Evolutionary conservation across 495 filamentous ascomycete genomes (phyloP).

Genomic region (Aspergillus asperescens): DNA sequence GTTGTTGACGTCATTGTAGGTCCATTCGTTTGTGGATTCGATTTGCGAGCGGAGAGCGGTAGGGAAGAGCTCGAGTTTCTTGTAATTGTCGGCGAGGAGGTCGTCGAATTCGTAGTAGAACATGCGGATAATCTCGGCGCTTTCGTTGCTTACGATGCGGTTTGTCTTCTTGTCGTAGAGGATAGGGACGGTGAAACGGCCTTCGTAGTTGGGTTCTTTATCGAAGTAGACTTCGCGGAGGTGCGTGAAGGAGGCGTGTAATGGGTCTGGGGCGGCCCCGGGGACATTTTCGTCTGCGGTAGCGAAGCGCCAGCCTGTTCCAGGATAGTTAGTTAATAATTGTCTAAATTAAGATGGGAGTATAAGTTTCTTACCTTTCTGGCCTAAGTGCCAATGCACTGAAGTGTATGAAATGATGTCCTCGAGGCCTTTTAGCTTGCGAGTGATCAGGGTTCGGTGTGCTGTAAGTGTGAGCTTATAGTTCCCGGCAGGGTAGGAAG

Average conservation of each 20-base stretch:
- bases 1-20: slow-evolving; percentile 80
- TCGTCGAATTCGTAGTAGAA: slow-evolving; percentile 71
- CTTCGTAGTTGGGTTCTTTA: slow-evolving; percentile 53
- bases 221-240: slow-evolving; percentile 58
- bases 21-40: slow-evolving; percentile 74
- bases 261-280: slow-evolving; percentile 49
- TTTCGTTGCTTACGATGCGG: slow-evolving; percentile 54
- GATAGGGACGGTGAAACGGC: slow-evolving; percentile 58
- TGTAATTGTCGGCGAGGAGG: slow-evolving; percentile 51
- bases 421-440: slow-evolving; percentile 63
- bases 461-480: slow-evolving; percentile 30
- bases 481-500: neutral
- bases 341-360: neutral
- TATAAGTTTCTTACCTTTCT: slow-evolving; percentile 44
- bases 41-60: slow-evolving; percentile 54
- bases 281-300: slow-evolving; percentile 59
- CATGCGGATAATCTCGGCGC: slow-evolving; percentile 62
- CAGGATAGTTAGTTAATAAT: neutral
- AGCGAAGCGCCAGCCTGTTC: slow-evolving; percentile 72
- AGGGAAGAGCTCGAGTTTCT: slow-evolving; percentile 61
- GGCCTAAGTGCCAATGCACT: slow-evolving; percentile 63
- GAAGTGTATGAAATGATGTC: slow-evolving; percentile 60
- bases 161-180: slow-evolving; percentile 59
- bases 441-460: slow-evolving; percentile 61
- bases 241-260: slow-evolving; percentile 50